Base-by-base conservation (phyloP, 1,139 yeast species). In the Yamadazyma diddensiae region DNA sequence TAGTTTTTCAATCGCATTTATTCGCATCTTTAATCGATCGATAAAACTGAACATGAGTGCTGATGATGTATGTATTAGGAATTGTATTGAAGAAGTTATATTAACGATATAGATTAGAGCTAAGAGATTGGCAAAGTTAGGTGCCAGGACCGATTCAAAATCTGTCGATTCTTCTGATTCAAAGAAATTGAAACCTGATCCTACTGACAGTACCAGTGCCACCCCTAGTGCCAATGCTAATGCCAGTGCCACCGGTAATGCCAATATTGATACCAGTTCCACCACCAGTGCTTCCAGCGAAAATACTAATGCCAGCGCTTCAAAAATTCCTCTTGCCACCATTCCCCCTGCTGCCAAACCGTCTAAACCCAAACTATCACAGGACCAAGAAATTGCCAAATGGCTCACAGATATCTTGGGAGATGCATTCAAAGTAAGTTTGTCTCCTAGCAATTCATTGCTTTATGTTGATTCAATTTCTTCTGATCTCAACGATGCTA, bases 121-220 rank as follows among this genome's bases (percentile, higher is more conserved):
- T 25, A 76, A 73, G 47, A 53, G 82, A 29, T 56, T 77, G 45
- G 81, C 80, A n/a, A 68, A 64, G 39, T 53, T 76, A 35, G 67
- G 65, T 6, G 27, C 27, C 18, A 24, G 27, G 7, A 10, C 23
- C 5, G 17, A 13, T 7, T 3, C 20, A 15, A 15, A 12, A 25
- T 11, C 26, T 13, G 16, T 12, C 6, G 5, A 5, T 18, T 4
- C n/a, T 12, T 11, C 22, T 6, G 18, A 9, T n/a, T 14, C 18
- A 7, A 23, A 23, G 6, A 23, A 16, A 10, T 11, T 15, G 29
- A 10, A 13, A 19, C 22, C 24, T 4, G 29, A 20, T 12, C 14
- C 6, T 7, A 24, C 17, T 13, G 26, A 6, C 15, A 14, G 20
- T 18, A 18, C 8, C 20, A 6, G n/a, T n/a, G n/a, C 15, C 6